Evolutionary conservation across 257 asterid species (phyloP).

Genomic region (Anisodus acutangulus): DNA sequence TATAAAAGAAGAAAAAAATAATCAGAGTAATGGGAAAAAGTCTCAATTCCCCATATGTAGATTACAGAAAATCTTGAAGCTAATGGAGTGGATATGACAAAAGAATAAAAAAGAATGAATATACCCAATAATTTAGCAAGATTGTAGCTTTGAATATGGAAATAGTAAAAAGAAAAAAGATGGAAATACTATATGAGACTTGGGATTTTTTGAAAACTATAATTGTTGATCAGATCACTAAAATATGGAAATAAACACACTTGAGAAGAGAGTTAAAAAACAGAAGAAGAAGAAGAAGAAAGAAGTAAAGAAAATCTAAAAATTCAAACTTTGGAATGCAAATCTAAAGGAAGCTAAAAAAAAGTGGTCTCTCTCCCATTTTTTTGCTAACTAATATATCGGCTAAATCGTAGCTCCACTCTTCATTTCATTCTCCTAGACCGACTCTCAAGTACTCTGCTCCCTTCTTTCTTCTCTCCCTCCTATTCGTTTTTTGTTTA

Average conservation of each 20-base stretch:
- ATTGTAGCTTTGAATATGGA: constrained; percentile 31
- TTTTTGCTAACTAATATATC: not conserved
- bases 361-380: constrained; percentile 25
- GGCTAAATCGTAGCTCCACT: constrained; percentile 47
- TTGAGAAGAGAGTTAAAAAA: not conserved
- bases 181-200: not conserved
- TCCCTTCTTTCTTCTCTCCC: constrained; percentile 20
- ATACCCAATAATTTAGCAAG: constrained; percentile 42
- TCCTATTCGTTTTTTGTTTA: not conserved
- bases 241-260: not conserved
- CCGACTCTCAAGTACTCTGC: constrained; percentile 39
- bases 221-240: constrained; percentile 19
- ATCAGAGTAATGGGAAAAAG: not conserved
- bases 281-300: not conserved
- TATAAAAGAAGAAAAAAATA: not conserved
- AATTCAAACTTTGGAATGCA: constrained; percentile 16
- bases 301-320: not conserved
- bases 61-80: constrained; percentile 40
- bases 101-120: constrained; percentile 7
- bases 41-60: constrained; percentile 39
- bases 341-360: constrained; percentile 32
- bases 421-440: constrained; percentile 40
- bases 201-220: not conserved
- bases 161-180: not conserved
- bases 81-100: constrained; percentile 42